Evolutionary conservation across 352 stramenopile genomes (phyloP).

Genomic region (Pythium dissotocum): DNA sequence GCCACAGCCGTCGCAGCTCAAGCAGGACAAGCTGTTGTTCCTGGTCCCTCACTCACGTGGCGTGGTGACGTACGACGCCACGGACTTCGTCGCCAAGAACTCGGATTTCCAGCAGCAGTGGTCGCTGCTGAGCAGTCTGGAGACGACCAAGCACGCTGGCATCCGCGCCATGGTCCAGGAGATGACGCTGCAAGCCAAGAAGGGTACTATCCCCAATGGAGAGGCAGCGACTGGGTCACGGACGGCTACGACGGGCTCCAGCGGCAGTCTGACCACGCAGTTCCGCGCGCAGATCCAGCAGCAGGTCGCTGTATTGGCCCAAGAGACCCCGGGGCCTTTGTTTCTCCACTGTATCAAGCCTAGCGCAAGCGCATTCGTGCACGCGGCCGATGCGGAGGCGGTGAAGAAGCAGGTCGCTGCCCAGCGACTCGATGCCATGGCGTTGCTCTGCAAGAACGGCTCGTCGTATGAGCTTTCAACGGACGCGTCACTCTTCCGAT

Average conservation of each 20-base stretch:
- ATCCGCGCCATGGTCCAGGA: slow-evolving; percentile 37
- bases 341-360: slow-evolving; percentile 31
- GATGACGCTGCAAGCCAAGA: slow-evolving; percentile 1
- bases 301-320: not conserved
- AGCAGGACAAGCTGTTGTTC: slow-evolving; percentile 38
- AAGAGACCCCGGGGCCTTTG: slow-evolving; percentile 5
- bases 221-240: not conserved
- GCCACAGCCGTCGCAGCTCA: slow-evolving; percentile 25
- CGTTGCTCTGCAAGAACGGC: not conserved
- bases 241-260: not conserved
- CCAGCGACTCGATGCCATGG: slow-evolving; percentile 19
- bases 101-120: slow-evolving; percentile 49
- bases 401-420: slow-evolving; percentile 25
- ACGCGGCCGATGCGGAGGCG: slow-evolving; percentile 8
- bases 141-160: slow-evolving; percentile 27
- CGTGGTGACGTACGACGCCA: slow-evolving; percentile 55
- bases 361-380: not conserved
- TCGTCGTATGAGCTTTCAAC: slow-evolving; percentile 13
- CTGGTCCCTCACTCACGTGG: slow-evolving; percentile 50
- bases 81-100: slow-evolving; percentile 72
- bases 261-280: slow-evolving; percentile 23
- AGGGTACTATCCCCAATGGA: not conserved
- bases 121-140: slow-evolving; percentile 38
- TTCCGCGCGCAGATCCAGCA: slow-evolving; percentile 27
- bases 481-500: slow-evolving; percentile 4